These are phyloP conservation scores for Pyracantha coccinea DNA, from an alignment of 331 rosid genomes.

Conservation along the genomic window DNA sequence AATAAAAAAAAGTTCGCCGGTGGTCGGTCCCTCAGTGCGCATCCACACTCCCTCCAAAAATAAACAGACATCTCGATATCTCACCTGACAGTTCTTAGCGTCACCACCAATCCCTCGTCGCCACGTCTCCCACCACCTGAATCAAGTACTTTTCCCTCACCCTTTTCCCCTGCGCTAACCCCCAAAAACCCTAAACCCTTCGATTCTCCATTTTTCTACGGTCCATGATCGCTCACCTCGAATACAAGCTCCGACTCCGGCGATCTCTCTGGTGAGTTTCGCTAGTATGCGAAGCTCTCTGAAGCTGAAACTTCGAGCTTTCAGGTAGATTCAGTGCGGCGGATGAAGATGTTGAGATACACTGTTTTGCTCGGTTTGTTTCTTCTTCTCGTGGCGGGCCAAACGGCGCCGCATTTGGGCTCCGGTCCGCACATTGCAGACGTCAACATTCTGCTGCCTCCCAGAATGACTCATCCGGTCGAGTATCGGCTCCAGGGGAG, in stretches of 20 bases:
- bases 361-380: slow-evolving; percentile 14
- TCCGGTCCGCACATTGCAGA: slow-evolving; percentile 92
- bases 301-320: slow-evolving; percentile 10
- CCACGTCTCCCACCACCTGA: slow-evolving; percentile 13
- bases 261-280: neutral
- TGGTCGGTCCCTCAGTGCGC: neutral
- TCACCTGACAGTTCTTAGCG: neutral
- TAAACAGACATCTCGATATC: neutral
- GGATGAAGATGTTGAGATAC: slow-evolving; percentile 29
- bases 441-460: slow-evolving; percentile 75
- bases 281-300: neutral
- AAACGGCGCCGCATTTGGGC: slow-evolving; percentile 26
- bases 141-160: neutral
- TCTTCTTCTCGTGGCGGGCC: slow-evolving; percentile 18
- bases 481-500: slow-evolving; percentile 87
- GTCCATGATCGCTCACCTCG: neutral
- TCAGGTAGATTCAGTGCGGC: neutral
- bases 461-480: slow-evolving; percentile 80
- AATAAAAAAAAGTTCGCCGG: neutral
- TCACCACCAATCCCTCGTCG: neutral
- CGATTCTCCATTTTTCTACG: neutral
- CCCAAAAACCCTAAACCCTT: slow-evolving; percentile 36
- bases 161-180: neutral
- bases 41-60: neutral
- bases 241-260: neutral